Base-by-base conservation (phyloP, 805 yeast species). In the Pichia deserticola region DNA sequence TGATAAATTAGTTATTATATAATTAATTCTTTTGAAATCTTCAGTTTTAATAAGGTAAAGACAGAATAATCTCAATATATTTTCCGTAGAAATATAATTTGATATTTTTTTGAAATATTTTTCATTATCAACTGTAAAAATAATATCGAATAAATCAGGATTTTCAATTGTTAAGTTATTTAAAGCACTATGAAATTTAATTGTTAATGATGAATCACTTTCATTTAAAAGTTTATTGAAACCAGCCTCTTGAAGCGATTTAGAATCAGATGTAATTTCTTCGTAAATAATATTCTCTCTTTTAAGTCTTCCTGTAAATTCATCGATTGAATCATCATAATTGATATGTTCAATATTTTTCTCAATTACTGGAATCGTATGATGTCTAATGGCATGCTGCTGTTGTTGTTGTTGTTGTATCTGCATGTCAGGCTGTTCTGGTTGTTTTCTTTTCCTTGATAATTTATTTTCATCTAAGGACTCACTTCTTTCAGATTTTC, bases 1-100 rank as follows among this genome's bases (percentile, higher is more conserved):
- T 3, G 62, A 47, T 2, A 63, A 36, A 7, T 45, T 40, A 6
- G 47, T 47, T 3, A 56, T 32, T 10, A 65, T 28, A 5, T 37
- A 30, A 10, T 49, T 48, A 37, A 49, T 45, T 5, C 32, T 34
- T 10, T 35, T 20, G 28, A 49, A 40, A 27, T 54, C 29, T 1
- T 35, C 43, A 28, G 46, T 30, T 5, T 50, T 42, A 33, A 52
- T 49, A 40, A 51, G 42, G 39, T 55, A 51, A 36, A 53, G 38
- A 41, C 69, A 61, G 8, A 51, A 49, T 7, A 64, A 27, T 42
- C 69, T 52, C 5, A 66, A 35, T 10, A 61, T 48, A 47, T 66
- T 64, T n/a, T 64, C 66, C 9, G 60, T 48, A 13, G 63, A 56
- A 28, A 66, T 41, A 37, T 53, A 57, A 5, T 42, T 47, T 2